phyloP scores from a whole-genome alignment of 2,329 filamentous ascomycete genomes.

The Colletotrichum sp. region DNA sequence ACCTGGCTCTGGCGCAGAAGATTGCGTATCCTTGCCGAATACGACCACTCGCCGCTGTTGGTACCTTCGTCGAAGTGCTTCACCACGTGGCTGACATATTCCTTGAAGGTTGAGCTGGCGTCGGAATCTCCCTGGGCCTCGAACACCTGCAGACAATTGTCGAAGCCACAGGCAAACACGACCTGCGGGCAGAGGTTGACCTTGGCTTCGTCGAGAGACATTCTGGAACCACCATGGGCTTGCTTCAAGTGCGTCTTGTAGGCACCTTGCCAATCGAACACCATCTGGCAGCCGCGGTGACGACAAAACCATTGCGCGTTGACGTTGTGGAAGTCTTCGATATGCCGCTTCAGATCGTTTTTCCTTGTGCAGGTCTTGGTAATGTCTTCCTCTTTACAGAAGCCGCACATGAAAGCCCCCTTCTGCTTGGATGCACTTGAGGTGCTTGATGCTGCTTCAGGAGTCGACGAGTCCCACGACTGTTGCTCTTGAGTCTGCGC shows the following conservation, averaged over 20 bases:
- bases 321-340: slow-evolving; percentile 52
- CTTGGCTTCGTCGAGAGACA: slow-evolving; percentile 46
- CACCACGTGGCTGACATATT: slow-evolving; percentile 51
- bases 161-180: slow-evolving; percentile 54
- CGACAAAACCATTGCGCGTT: slow-evolving; percentile 52
- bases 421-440: slow-evolving; percentile 38
- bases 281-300: slow-evolving; percentile 46
- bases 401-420: slow-evolving; percentile 41
- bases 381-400: slow-evolving; percentile 47
- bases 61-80: slow-evolving; percentile 51
- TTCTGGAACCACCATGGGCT: slow-evolving; percentile 45
- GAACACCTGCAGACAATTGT: slow-evolving; percentile 47
- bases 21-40: slow-evolving; percentile 49
- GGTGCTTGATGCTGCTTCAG: slow-evolving; percentile 26
- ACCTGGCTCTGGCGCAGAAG: slow-evolving; percentile 45
- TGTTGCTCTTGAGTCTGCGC: slow-evolving; percentile 7
- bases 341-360: slow-evolving; percentile 54
- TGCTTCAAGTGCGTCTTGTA: slow-evolving; percentile 53
- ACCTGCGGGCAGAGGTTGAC: slow-evolving; percentile 50
- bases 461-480: slow-evolving; percentile 17
- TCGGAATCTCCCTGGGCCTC: slow-evolving; percentile 46
- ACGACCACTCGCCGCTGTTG: slow-evolving; percentile 46
- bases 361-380: slow-evolving; percentile 49
- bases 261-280: slow-evolving; percentile 53
- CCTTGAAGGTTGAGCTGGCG: slow-evolving; percentile 42